Conservation (phyloP, 176 grass and related monocot species). For the Oryza rufipogon region DNA sequence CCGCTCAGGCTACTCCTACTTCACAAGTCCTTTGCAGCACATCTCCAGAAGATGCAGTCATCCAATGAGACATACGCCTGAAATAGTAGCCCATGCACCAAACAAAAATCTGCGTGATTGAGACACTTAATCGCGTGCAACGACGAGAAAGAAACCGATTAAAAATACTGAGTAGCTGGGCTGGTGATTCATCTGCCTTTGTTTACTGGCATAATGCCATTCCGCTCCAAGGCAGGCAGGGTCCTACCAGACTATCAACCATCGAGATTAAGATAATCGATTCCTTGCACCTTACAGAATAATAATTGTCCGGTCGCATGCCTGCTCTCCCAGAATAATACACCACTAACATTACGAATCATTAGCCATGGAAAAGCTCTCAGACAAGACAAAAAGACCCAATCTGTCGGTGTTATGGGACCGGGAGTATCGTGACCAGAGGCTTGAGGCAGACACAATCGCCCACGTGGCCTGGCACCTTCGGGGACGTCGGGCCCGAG, state of each 20-base stretch:
- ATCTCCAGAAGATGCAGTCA: neutral
- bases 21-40: neutral
- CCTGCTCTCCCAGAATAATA: neutral
- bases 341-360: neutral
- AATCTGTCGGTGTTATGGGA: no score
- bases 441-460: no score
- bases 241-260: neutral
- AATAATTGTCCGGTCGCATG: neutral
- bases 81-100: neutral
- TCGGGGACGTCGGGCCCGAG: no score
- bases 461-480: no score
- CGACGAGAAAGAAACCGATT: neutral
- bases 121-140: neutral
- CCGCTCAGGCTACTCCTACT: neutral
- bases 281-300: neutral
- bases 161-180: neutral
- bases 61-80: neutral
- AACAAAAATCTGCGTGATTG: slow-evolving; percentile 14
- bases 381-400: neutral
- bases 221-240: neutral
- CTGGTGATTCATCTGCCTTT: neutral
- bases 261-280: no score
- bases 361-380: neutral
- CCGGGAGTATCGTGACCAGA: no score
- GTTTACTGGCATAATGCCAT: neutral